A percentile compares a stretch with the other conserved stretches of the same genome.
Conservation (phyloP, 495 filamentous ascomycete species). For the Amorphotheca resinae region DNA sequence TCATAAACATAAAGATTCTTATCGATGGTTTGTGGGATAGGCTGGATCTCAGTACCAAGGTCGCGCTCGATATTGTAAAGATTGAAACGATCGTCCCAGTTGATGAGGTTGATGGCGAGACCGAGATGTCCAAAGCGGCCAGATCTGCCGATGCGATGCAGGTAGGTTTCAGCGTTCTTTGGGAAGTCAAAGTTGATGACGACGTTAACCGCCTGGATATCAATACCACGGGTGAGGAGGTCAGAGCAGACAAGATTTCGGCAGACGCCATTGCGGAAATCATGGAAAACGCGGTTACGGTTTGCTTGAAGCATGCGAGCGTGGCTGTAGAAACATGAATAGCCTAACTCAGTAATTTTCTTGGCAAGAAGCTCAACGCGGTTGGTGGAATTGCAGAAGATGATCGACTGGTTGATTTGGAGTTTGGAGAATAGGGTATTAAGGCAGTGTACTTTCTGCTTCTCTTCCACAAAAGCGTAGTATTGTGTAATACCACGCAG, state of each 20-base stretch:
- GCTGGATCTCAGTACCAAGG: conserved; percentile 90
- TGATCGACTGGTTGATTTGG: conserved; percentile 99
- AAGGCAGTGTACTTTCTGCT: conserved; percentile 97
- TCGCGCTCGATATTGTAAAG: conserved; percentile 98
- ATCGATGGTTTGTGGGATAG: conserved; percentile 88
- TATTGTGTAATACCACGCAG: conserved; percentile 97
- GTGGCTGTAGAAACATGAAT: conserved; percentile 99
- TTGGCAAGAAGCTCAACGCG: conserved; percentile 95
- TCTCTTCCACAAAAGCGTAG: conserved; percentile 98
- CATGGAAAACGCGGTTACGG: conserved; percentile 96
- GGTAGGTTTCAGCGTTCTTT: conserved; percentile 98
- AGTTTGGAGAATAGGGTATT: conserved; percentile 98
- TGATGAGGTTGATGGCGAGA: conserved; percentile 97
- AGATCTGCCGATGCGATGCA: conserved; percentile 95
- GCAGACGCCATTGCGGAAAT: conserved; percentile 95
- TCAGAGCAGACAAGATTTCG: conserved; percentile 98
- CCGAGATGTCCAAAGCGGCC: conserved; percentile 95
- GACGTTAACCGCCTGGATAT: conserved; percentile 98
- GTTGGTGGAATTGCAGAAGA: conserved; percentile 99
- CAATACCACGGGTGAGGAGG: conserved; percentile 93
- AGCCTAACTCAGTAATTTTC: conserved; percentile 97
- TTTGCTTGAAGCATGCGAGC: conserved; percentile 97
- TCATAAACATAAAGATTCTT: conserved; percentile 98
- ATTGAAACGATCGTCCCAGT: conserved; percentile 98
- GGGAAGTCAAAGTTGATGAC: conserved; percentile 99